These are phyloP conservation scores for Lactuca saligna DNA, from an alignment of 129 eudicot genomes.

Conservation along the genomic window DNA sequence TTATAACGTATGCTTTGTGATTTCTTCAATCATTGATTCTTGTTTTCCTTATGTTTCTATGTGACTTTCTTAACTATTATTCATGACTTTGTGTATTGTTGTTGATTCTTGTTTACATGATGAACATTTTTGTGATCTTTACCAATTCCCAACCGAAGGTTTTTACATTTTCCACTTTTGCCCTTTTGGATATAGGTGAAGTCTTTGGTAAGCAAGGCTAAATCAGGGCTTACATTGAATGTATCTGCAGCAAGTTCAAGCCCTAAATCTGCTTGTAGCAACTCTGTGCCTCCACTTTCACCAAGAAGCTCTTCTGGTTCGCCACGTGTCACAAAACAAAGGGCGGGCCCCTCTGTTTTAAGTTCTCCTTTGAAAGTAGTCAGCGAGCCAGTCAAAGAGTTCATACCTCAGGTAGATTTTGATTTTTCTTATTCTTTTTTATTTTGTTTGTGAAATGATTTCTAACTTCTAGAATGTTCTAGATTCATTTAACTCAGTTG, in stretches of 20 bases:
- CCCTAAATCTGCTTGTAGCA: slow-evolving; percentile 44
- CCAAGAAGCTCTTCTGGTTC: slow-evolving; percentile 69
- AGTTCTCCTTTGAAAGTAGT: slow-evolving; percentile 56
- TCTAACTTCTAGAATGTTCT: neutral
- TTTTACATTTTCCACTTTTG: neutral
- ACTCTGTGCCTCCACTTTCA: slow-evolving; percentile 60
- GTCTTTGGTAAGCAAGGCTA: slow-evolving; percentile 54
- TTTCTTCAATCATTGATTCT: no score
- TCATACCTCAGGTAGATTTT: slow-evolving; percentile 56
- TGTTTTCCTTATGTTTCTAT: no score
- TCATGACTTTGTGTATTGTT: neutral
- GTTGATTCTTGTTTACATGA: neutral
- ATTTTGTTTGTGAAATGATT: neutral
- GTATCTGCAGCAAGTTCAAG: slow-evolving; percentile 46
- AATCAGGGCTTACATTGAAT: slow-evolving; percentile 42
- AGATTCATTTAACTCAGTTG: slow-evolving; percentile 11
- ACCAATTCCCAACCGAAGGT: neutral
- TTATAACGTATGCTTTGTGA: neutral
- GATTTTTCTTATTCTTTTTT: slow-evolving; percentile 2
- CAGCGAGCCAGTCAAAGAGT: slow-evolving; percentile 50
- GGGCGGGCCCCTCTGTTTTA: slow-evolving; percentile 52
- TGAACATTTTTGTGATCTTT: neutral
- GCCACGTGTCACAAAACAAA: slow-evolving; percentile 51
- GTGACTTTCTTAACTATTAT: no score
- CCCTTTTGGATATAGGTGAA: slow-evolving; percentile 42